Evolutionary conservation across 768 basidiomycete species (phyloP).

Genomic region (Tulasnella sp.): DNA sequence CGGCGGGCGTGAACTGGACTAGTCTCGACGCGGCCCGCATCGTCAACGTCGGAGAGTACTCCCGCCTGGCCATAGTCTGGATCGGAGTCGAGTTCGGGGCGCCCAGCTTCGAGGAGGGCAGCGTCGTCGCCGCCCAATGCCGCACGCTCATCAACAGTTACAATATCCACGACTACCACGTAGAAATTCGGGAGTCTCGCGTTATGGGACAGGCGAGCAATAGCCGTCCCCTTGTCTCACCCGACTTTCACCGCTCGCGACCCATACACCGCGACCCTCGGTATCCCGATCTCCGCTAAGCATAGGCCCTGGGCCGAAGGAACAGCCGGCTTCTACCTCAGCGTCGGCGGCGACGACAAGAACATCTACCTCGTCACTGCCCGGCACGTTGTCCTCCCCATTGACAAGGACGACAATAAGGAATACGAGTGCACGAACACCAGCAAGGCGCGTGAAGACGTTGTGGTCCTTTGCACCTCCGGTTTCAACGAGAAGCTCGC

Average conservation of each 20-base stretch:
- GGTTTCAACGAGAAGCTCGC: conserved; percentile 16
- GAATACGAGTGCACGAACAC: conserved; percentile 10
- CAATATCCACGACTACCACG: conserved; percentile 13
- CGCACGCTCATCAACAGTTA: neutral
- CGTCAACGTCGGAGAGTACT: conserved; percentile 3
- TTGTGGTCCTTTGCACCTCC: conserved; percentile 8
- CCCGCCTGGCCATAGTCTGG: conserved; percentile 14
- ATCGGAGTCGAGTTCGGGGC: conserved; percentile 15
- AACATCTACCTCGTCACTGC: conserved; percentile 17
- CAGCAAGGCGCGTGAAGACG: conserved; percentile 14
- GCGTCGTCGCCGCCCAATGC: conserved; percentile 9
- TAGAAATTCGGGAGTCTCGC: conserved; percentile 16
- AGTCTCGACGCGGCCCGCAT: conserved; percentile 8
- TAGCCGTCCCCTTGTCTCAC: conserved; percentile 6
- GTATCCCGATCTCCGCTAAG: conserved; percentile 15
- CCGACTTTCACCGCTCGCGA: conserved; percentile 11
- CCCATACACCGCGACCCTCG: conserved; percentile 16
- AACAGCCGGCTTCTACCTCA: conserved; percentile 17
- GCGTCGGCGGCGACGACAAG: conserved; percentile 12
- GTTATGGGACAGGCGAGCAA: conserved; percentile 9
- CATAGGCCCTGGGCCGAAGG: conserved; percentile 15
- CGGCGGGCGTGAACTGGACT: conserved; percentile 4
- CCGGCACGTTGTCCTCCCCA: conserved; percentile 17
- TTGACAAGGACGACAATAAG: conserved; percentile 4
- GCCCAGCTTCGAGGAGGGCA: conserved; percentile 15